Conservation (phyloP, 1,284 basidiomycete genomes). For the Moesziomyces sp. region DNA sequence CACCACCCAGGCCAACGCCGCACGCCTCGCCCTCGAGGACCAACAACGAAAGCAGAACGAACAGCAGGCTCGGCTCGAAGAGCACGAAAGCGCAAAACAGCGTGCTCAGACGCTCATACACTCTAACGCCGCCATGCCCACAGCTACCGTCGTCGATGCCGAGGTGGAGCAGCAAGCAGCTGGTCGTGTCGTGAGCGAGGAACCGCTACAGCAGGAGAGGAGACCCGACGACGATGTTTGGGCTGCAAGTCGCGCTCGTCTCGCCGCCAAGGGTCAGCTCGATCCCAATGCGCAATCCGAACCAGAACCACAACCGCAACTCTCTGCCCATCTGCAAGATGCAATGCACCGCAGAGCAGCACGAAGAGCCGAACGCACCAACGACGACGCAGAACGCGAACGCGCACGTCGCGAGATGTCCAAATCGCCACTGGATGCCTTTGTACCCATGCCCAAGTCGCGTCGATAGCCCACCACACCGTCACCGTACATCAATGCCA, state of each 20-base stretch:
- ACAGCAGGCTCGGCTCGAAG: conserved; percentile 15
- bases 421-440: conserved; percentile 47
- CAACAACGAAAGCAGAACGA: conserved; percentile 8
- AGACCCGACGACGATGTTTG: conserved; percentile 36
- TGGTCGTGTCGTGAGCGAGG: not conserved
- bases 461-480: conserved; percentile 1
- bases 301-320: not conserved
- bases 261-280: conserved; percentile 32
- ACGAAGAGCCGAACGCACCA: conserved; percentile 11
- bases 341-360: conserved; percentile 32
- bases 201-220: conserved; percentile 12
- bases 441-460: conserved; percentile 39
- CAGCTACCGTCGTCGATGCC: conserved; percentile 18
- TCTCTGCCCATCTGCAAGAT: conserved; percentile 16
- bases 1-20: conserved; percentile 33
- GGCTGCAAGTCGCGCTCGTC: conserved; percentile 40
- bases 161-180: conserved; percentile 3
- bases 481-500: not conserved
- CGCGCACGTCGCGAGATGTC: conserved; percentile 37
- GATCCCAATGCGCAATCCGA: not conserved
- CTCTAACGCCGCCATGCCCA: conserved; percentile 3
- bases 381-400: conserved; percentile 22
- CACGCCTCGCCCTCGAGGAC: conserved; percentile 22
- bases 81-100: conserved; percentile 17
- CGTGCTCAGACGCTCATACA: conserved; percentile 15